These are phyloP conservation scores for Epichloe bromicola DNA, from an alignment of 2,329 filamentous ascomycete genomes.

Conservation along the genomic window DNA sequence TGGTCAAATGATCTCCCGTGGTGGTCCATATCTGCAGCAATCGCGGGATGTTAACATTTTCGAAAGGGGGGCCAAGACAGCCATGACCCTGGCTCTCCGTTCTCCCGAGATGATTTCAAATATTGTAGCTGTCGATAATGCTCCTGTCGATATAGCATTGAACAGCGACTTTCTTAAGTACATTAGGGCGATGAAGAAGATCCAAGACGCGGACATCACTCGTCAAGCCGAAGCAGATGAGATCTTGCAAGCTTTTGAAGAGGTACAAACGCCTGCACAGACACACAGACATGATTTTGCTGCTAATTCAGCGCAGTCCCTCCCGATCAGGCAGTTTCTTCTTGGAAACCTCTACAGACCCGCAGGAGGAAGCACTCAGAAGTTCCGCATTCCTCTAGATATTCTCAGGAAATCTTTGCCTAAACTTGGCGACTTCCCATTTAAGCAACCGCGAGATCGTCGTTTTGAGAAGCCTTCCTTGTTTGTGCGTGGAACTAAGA, in stretches of 20 bases:
- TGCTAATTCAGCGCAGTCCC: conserved; percentile 25
- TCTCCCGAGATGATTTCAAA: conserved; percentile 54
- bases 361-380: conserved; percentile 37
- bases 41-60: not conserved
- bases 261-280: conserved; percentile 27
- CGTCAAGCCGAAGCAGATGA: conserved; percentile 67
- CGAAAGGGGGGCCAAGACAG: conserved; percentile 78
- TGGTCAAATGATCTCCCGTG: not conserved
- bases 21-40: not conserved
- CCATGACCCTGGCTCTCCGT: conserved; percentile 72
- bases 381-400: conserved; percentile 68
- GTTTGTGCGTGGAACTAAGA: conserved; percentile 66
- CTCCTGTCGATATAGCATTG: conserved; percentile 69
- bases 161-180: conserved; percentile 67
- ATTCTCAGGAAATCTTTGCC: conserved; percentile 55
- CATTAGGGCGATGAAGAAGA: conserved; percentile 68
- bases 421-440: conserved; percentile 81
- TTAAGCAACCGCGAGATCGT: conserved; percentile 52
- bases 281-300: not conserved
- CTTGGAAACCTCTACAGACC: conserved; percentile 67
- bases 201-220: conserved; percentile 55
- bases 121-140: conserved; percentile 81
- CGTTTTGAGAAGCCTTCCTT: conserved; percentile 68
- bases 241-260: conserved; percentile 63
- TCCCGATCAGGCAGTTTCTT: conserved; percentile 79